These are phyloP conservation scores for Mortierella alpina DNA, from an alignment of 192 early-diverging fungal species.

Conservation along the genomic window DNA sequence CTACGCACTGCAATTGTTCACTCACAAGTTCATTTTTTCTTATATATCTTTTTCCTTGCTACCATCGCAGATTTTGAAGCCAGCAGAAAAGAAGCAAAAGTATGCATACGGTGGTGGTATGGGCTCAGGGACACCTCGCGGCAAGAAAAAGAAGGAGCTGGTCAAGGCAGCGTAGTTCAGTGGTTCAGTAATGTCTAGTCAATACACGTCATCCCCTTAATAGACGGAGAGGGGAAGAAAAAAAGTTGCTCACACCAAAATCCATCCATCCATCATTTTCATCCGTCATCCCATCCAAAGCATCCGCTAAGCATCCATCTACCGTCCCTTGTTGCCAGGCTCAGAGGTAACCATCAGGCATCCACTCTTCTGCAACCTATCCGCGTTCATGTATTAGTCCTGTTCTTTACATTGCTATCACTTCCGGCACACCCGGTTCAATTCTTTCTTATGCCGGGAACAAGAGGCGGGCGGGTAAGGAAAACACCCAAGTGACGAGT, in stretches of 20 bases:
- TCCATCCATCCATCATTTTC: slow-evolving; percentile 20
- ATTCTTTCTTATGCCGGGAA: too few relatives aligned
- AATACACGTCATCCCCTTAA: too few relatives aligned
- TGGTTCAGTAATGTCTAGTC: background rate
- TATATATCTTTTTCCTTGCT: background rate
- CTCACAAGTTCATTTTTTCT: background rate
- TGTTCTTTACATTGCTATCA: too few relatives aligned
- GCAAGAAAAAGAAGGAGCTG: slow-evolving; percentile 69
- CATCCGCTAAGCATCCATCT: slow-evolving; percentile 29
- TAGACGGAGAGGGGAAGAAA: too few relatives aligned
- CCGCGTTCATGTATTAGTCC: background rate
- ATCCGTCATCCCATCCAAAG: background rate
- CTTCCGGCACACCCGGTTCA: too few relatives aligned
- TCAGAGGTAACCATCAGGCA: too few relatives aligned
- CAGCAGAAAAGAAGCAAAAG: slow-evolving; percentile 93
- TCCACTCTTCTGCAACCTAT: slow-evolving; percentile 3
- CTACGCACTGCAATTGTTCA: background rate
- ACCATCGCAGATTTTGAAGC: slow-evolving; percentile 85
- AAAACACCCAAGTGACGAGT: too few relatives aligned
- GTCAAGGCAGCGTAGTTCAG: slow-evolving; percentile 25
- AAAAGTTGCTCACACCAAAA: too few relatives aligned
- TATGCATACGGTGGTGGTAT: slow-evolving; percentile 80
- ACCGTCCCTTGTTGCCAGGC: background rate
- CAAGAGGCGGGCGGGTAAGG: too few relatives aligned
- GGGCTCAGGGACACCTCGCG: slow-evolving; percentile 71